Conservation (phyloP, 2,329 filamentous ascomycete species). For the Aciculosporium take region DNA sequence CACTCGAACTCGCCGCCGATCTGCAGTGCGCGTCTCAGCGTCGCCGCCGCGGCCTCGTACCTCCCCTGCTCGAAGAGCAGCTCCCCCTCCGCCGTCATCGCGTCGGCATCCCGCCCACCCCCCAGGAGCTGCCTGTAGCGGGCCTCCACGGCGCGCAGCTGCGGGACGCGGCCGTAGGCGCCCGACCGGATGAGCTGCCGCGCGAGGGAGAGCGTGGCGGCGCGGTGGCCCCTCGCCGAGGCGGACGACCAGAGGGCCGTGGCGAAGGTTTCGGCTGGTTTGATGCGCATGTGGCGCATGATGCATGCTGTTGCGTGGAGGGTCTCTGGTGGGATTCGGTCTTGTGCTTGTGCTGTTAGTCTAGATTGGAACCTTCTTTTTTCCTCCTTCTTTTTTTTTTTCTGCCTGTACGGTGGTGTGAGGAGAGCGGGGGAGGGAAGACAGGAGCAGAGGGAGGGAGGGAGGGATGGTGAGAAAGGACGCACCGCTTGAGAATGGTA, state of each 20-base stretch:
- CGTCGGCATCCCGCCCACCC: constrained; percentile 19
- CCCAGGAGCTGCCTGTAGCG: constrained; percentile 19
- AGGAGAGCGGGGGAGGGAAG: neutral
- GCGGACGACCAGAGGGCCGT: constrained; percentile 18
- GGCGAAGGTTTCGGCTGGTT: constrained; percentile 9
- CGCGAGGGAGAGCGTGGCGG: constrained; percentile 18
- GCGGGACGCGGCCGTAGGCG: constrained; percentile 9
- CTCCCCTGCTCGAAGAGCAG: constrained; percentile 13
- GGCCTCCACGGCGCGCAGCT: constrained; percentile 11
- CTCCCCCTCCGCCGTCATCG: constrained; percentile 20
- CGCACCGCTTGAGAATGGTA: constrained; percentile 13
- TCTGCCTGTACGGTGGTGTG: no score
- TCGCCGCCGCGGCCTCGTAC: constrained; percentile 11
- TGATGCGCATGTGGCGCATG: constrained; percentile 9
- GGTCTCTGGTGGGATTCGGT: constrained; percentile 8
- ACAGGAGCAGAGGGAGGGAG: neutral
- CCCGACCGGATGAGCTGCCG: constrained; percentile 11
- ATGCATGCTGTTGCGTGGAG: constrained; percentile 18
- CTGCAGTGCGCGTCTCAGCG: constrained; percentile 14
- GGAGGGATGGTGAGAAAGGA: neutral
- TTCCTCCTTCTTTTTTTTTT: neutral
- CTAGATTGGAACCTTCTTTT: no score
- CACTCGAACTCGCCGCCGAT: constrained; percentile 13
- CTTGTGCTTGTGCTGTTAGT: constrained; percentile 7
- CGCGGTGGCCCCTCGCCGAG: constrained; percentile 15